A percentile compares a stretch with the other conserved stretches of the same genome.
Evolutionary conservation across 208 protist species (phyloP).

Genomic region (Crithidia fasciculata): DNA sequence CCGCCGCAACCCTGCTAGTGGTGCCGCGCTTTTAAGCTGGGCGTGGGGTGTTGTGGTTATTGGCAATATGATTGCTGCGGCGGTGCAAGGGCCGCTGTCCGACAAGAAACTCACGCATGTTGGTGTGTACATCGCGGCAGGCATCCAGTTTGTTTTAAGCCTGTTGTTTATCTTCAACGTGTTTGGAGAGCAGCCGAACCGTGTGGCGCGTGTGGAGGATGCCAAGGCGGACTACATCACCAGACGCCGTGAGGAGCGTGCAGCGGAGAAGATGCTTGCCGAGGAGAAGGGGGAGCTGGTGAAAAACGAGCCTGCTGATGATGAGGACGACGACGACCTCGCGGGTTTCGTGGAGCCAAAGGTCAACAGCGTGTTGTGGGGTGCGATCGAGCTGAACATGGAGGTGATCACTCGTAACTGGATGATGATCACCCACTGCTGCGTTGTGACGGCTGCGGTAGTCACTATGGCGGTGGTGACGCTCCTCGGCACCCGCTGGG

Average conservation of each 20-base stretch:
- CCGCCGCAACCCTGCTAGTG: slow-evolving; percentile 39
- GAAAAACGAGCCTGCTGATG: background rate
- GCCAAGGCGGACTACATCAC: slow-evolving; percentile 28
- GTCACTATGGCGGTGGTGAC: slow-evolving; percentile 37
- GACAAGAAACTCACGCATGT: slow-evolving; percentile 43
- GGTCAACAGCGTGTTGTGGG: slow-evolving; percentile 29
- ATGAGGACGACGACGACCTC: slow-evolving; percentile 11
- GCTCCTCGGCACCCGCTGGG: slow-evolving; percentile 38
- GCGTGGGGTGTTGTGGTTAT: slow-evolving; percentile 57
- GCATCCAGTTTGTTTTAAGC: slow-evolving; percentile 38
- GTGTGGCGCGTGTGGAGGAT: slow-evolving; percentile 48
- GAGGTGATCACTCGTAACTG: slow-evolving; percentile 35
- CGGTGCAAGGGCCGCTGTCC: slow-evolving; percentile 61
- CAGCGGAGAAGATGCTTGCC: background rate
- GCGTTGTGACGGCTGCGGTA: slow-evolving; percentile 36
- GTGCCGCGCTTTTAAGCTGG: slow-evolving; percentile 62
- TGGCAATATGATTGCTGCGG: slow-evolving; percentile 45
- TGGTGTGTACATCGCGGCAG: slow-evolving; percentile 49
- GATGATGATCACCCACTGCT: slow-evolving; percentile 43
- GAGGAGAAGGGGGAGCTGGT: background rate
- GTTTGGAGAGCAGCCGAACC: slow-evolving; percentile 58
- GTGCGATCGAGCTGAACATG: slow-evolving; percentile 35
- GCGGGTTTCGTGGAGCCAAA: slow-evolving; percentile 27
- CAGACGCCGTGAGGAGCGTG: slow-evolving; percentile 5
- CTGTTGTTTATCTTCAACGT: slow-evolving; percentile 67